Base-by-base conservation (phyloP, 1,284 basidiomycete genomes). In the Rhodofomes roseus region DNA sequence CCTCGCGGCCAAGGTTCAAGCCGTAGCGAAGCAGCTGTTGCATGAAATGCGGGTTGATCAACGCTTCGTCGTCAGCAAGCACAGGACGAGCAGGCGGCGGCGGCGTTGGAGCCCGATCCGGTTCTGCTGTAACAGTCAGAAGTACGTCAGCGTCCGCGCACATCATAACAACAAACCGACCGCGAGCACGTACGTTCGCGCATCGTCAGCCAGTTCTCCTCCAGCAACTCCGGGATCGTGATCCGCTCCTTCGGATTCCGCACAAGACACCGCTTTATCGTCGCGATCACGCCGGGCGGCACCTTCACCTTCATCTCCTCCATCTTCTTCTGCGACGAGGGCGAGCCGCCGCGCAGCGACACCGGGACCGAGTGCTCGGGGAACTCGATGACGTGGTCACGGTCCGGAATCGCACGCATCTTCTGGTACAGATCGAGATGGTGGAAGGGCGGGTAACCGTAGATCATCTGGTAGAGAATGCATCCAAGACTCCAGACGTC, bases 401-500 rank as follows among this genome's bases (percentile, higher is more conserved):
- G 76, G 73, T 95, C 90, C 4, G 92, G 90, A 62, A 96, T 96
- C 7, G 89, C 89, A 65, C 89, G 89, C 85, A 96, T 90, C 77
- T 95, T 96, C 66, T 92, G 90, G 58, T 89, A 88, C 39, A 94
- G 83, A 0, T 84, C 82, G 23, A 96, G 82, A 64, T 90, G 86
- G 44, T 94, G 89, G 79, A 99, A 99, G 1, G 97, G 96, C 0
- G 95, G 92, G 22, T 86, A 85, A 11, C 95, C 95, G 71, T 98
- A 99, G 14, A 98, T 85, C 95, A 99, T 98, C 73, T 90, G 96
- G 76, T 98, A 98, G 27, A 99, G 81, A 67, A 99, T 99, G 73
- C 95, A 98, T 0, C 96, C 96, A 1, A 99, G 79, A 2, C 95
- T 96, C 96, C 96, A 99, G 36, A 99, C 93, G 71, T 99, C 96